Evolutionary conservation across 495 filamentous ascomycete genomes (phyloP), one percentile per base, ranked within the genome.

Genomic region (Annulohypoxylon stygium): DNA sequence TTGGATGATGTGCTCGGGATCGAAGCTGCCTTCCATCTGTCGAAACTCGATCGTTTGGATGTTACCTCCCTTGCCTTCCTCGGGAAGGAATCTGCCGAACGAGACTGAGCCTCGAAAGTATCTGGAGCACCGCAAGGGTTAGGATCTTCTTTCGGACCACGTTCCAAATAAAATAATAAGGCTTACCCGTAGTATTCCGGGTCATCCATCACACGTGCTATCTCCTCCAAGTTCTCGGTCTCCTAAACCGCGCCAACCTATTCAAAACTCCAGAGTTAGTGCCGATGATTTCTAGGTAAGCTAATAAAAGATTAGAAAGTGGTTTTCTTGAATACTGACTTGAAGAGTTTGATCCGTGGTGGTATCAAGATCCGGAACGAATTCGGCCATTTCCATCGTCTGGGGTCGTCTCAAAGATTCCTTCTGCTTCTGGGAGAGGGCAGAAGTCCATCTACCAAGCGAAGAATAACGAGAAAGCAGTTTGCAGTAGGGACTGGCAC

Each of bases 1-100:
- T 6, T 66, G 59, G 4, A 71, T 68, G 48, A 77, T 77, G 2
- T 61, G 66, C 8, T 53, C 50, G n/a, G 69, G 61, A 14, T 77
- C 75, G 4, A 77, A 16, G 25, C 65, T 69, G 11, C 69, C 73
- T 14, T 30, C 55, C 75, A 77, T 77, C 45, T 77, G 75, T 14
- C 75, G 69, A 33, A 74, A 77, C 57, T 77, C 75, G 23, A 77
- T 73, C 1, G 75, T 77, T 16, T 77, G 75, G 0, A 62, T 65
- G 20, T 77, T 77, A 0, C 75, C 73, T 9, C 68, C 72, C 4
- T 30, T 34, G 7, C 33, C 54, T 0, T 60, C 69, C 7, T n/a
- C 59, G 0, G 73, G 66, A 3, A 63, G 33, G 43, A 77, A 77
- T 14, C 69, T 37, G 9, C 4, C 11, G 37, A 77, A 75, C 12